These are phyloP conservation scores for Pichia sp. DNA, from an alignment of 1,139 yeast genomes.

Conservation along the genomic window DNA sequence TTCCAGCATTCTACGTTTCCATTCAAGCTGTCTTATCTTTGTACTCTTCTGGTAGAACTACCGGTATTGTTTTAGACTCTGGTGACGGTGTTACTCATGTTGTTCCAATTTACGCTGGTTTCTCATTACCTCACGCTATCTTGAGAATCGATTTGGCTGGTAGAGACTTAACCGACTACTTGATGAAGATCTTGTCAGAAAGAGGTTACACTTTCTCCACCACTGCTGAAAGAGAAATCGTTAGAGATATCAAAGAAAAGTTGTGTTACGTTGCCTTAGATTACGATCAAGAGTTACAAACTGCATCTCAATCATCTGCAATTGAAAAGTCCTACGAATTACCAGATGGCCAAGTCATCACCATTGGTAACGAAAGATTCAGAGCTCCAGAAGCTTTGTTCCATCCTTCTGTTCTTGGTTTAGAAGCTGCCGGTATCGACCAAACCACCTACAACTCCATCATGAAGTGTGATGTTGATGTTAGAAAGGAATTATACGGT, in stretches of 20 bases:
- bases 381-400: constrained; percentile 99
- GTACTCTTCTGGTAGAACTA: constrained; percentile 99
- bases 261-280: constrained; percentile 82
- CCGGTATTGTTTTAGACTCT: constrained; percentile 98
- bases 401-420: constrained; percentile 97
- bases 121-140: constrained; percentile 98
- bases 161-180: constrained; percentile 97
- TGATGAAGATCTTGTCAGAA: constrained; percentile 96
- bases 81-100: constrained; percentile 99
- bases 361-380: constrained; percentile 99
- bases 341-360: constrained; percentile 99
- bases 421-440: constrained; percentile 99
- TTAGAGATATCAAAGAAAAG: constrained; percentile 98
- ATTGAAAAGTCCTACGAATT: constrained; percentile 98
- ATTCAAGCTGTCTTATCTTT: constrained; percentile 97
- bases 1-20: constrained; percentile 98
- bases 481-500: constrained; percentile 97
- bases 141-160: constrained; percentile 99
- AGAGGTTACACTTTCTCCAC: constrained; percentile 99
- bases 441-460: constrained; percentile 99
- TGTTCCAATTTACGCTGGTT: constrained; percentile 99
- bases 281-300: constrained; percentile 81
- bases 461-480: constrained; percentile 99
- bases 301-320: constrained; percentile 96
- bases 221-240: constrained; percentile 99